These are phyloP conservation scores for Golubevia sp. DNA, from an alignment of 1,284 basidiomycete species.

Conservation along the genomic window DNA sequence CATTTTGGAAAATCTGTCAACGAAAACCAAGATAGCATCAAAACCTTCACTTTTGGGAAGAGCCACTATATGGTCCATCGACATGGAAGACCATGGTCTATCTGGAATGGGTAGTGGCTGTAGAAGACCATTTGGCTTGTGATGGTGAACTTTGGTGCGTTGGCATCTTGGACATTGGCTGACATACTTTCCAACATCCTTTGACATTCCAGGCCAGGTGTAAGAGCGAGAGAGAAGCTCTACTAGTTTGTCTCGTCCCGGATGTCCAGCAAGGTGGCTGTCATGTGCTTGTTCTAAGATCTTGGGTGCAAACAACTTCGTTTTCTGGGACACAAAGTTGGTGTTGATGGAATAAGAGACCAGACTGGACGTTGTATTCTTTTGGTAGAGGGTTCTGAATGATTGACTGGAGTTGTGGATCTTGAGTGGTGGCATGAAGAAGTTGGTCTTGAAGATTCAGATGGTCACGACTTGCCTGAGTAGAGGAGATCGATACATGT, in stretches of 20 bases:
- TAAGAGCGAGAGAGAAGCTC: conserved; percentile 30
- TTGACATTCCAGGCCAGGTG: conserved; percentile 61
- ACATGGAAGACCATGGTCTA: conserved; percentile 62
- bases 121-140: conserved; percentile 60
- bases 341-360: neutral
- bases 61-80: conserved; percentile 35
- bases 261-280: conserved; percentile 61
- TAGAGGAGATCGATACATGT: too few species aligned
- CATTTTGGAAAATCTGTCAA: conserved; percentile 10
- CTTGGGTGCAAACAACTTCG: neutral
- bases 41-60: neutral
- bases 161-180: conserved; percentile 31
- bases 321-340: conserved; percentile 6
- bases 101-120: conserved; percentile 57
- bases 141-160: too few species aligned
- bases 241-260: conserved; percentile 63
- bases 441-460: neutral
- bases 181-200: conserved; percentile 47
- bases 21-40: conserved; percentile 9
- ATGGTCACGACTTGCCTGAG: neutral
- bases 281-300: conserved; percentile 43
- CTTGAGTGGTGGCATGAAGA: neutral
- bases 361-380: too few species aligned
- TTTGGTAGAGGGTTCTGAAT: neutral
- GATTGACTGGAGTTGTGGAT: conserved; percentile 1